Percentiles rank a stretch among this genome's conserved stretches.
Evolutionary conservation across 805 yeast genomes (phyloP).

Genomic region (Pichia insulana): DNA sequence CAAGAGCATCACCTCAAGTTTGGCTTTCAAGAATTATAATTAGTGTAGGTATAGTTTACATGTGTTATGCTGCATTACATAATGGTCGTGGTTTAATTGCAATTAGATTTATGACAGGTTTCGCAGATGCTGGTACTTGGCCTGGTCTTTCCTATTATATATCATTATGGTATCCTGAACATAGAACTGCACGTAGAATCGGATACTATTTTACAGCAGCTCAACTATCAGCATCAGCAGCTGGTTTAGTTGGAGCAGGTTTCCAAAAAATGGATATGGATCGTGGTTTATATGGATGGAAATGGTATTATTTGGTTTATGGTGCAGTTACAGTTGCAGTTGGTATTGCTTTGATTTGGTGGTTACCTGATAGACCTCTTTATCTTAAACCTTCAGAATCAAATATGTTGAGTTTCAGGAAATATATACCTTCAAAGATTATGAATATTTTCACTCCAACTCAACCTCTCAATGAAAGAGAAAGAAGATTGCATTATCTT

Average conservation of each 20-base stretch:
- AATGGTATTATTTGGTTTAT: slow-evolving; percentile 75
- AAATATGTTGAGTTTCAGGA: slow-evolving; percentile 15
- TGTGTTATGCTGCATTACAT: slow-evolving; percentile 60
- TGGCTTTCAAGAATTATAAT: slow-evolving; percentile 77
- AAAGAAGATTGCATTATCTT: slow-evolving; percentile 43
- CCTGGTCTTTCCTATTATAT: slow-evolving; percentile 83
- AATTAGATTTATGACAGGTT: slow-evolving; percentile 60
- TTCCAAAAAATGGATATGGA: slow-evolving; percentile 74
- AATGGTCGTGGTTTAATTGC: slow-evolving; percentile 58
- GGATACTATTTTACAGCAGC: slow-evolving; percentile 92
- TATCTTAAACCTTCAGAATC: slow-evolving; percentile 16
- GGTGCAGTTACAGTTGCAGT: slow-evolving; percentile 59
- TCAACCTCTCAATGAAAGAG: slow-evolving; percentile 46
- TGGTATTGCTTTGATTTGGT: slow-evolving; percentile 63
- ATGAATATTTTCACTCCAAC: slow-evolving; percentile 18
- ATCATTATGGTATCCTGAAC: slow-evolving; percentile 77
- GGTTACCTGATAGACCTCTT: slow-evolving; percentile 78
- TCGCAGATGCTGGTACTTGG: slow-evolving; percentile 84
- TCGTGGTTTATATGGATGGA: slow-evolving; percentile 72
- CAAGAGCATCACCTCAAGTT: slow-evolving; percentile 72
- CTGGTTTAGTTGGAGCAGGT: slow-evolving; percentile 81
- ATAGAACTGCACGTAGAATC: slow-evolving; percentile 65
- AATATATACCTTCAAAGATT: slow-evolving; percentile 14
- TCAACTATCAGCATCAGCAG: slow-evolving; percentile 82
- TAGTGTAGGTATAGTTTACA: slow-evolving; percentile 67